Conservation (phyloP, 139 green algal species). For the Eudorina sp. region DNA sequence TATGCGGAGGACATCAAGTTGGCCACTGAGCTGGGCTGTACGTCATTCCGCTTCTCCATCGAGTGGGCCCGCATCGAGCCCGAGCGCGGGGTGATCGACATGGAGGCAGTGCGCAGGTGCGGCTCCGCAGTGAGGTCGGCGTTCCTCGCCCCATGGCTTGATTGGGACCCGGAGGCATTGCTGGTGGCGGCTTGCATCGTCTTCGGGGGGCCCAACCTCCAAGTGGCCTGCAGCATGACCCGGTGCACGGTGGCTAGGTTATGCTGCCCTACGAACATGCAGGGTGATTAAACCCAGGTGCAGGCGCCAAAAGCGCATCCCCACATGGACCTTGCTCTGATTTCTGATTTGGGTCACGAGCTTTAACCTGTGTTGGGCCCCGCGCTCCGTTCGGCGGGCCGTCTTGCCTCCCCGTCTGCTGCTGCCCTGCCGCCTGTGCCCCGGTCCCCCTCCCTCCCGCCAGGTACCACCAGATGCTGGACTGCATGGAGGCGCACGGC, state of each 20-base stretch:
- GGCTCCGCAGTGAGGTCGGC: neutral
- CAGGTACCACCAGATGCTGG: conserved; percentile 76
- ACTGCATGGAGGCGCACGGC: conserved; percentile 61
- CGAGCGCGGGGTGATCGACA: conserved; percentile 68
- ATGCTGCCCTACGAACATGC: too few relatives aligned
- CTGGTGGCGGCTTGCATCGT: neutral
- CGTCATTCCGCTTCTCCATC: conserved; percentile 84
- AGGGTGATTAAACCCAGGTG: too few relatives aligned
- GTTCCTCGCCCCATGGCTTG: too few relatives aligned
- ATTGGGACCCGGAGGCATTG: too few relatives aligned
- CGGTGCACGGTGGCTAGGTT: too few relatives aligned
- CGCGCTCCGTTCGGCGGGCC: too few relatives aligned
- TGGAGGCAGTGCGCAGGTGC: conserved; percentile 70
- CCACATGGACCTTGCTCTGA: too few relatives aligned
- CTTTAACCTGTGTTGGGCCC: too few relatives aligned
- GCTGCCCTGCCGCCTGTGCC: neutral
- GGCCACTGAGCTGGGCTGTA: conserved; percentile 69
- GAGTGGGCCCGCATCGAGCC: conserved; percentile 89
- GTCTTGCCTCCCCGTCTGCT: neutral
- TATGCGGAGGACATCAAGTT: conserved; percentile 76
- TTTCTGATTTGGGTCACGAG: too few relatives aligned
- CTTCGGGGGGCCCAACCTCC: too few relatives aligned
- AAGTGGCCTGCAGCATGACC: too few relatives aligned
- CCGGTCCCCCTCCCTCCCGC: neutral
- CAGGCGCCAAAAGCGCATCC: too few relatives aligned